Conservation (phyloP, 2,329 filamentous ascomycete genomes). For the Passalora sequoiae region DNA sequence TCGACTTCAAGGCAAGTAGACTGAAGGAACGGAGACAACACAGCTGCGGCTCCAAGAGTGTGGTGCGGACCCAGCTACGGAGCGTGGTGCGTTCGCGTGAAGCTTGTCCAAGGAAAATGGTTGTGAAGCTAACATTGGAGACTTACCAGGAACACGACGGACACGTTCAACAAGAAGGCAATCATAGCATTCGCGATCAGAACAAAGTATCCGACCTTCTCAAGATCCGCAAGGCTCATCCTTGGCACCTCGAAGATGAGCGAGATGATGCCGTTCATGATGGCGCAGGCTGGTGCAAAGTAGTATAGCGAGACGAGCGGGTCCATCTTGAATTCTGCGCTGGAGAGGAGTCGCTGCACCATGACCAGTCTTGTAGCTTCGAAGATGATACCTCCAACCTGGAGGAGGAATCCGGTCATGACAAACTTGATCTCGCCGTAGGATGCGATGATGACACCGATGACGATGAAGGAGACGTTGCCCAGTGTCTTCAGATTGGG, state of each 20-base stretch:
- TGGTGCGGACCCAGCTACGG: too few relatives aligned
- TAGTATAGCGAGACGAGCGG: constrained; percentile 85
- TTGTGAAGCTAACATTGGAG: too few relatives aligned
- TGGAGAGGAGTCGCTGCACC: constrained; percentile 77
- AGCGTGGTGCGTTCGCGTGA: too few relatives aligned
- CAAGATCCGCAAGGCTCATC: constrained; percentile 64
- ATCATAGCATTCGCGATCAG: constrained; percentile 72
- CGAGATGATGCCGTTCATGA: constrained; percentile 72
- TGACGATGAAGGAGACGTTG: constrained; percentile 90
- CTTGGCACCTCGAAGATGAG: constrained; percentile 68
- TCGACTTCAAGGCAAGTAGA: too few relatives aligned
- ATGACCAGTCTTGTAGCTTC: constrained; percentile 79
- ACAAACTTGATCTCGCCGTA: constrained; percentile 95
- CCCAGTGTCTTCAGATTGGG: constrained; percentile 81
- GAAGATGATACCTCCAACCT: constrained; percentile 71
- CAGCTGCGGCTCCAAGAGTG: too few relatives aligned
- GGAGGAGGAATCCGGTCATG: constrained; percentile 71
- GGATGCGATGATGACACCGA: constrained; percentile 91
- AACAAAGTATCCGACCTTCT: constrained; percentile 66
- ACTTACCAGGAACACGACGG: constrained; percentile 78
- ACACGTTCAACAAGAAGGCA: constrained; percentile 77
- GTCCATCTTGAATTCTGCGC: constrained; percentile 86
- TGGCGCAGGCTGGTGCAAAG: constrained; percentile 77
- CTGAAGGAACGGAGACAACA: too few relatives aligned
- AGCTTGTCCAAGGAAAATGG: too few relatives aligned